A percentile compares a stretch with the other conserved stretches of the same genome.
These are phyloP conservation scores for Suillus sp. DNA, from an alignment of 768 basidiomycete species.

Conservation along the genomic window DNA sequence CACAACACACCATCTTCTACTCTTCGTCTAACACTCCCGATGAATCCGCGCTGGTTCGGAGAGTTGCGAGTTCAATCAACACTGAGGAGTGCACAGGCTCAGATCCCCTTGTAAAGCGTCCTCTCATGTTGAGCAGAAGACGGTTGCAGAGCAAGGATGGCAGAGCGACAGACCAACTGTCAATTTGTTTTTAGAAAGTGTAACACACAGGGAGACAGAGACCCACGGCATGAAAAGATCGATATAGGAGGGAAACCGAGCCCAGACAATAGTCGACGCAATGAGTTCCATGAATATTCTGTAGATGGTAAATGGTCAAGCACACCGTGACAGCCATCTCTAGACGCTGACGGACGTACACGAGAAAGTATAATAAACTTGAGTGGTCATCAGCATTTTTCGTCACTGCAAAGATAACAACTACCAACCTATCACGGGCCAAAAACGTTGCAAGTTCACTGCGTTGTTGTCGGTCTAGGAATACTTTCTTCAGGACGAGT, in stretches of 20 bases:
- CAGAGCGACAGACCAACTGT: conserved; percentile 28
- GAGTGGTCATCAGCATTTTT: not conserved
- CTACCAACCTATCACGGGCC: conserved; percentile 18
- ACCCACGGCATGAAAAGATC: conserved; percentile 28
- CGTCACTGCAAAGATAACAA: not conserved
- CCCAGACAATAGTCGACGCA: conserved; percentile 24
- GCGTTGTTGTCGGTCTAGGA: conserved; percentile 9
- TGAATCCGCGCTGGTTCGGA: not conserved
- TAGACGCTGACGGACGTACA: conserved; percentile 15
- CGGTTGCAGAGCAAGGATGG: conserved; percentile 28
- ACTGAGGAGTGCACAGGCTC: conserved; percentile 1
- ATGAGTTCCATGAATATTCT: conserved; percentile 26
- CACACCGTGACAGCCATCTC: not conserved
- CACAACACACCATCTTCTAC: not conserved
- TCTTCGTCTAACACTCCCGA: not conserved
- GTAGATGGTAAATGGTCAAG: not conserved
- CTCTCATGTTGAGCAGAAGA: conserved; percentile 28
- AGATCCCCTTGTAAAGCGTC: conserved; percentile 9
- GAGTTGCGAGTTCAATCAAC: not conserved
- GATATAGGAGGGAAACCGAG: conserved; percentile 21
- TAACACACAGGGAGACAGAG: not conserved
- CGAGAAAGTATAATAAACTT: conserved; percentile 27
- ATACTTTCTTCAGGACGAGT: conserved; percentile 25
- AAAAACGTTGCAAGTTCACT: conserved; percentile 11
- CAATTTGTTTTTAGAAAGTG: not conserved